Conservation (phyloP, 1,284 basidiomycete species). For the Ustilago curta region DNA sequence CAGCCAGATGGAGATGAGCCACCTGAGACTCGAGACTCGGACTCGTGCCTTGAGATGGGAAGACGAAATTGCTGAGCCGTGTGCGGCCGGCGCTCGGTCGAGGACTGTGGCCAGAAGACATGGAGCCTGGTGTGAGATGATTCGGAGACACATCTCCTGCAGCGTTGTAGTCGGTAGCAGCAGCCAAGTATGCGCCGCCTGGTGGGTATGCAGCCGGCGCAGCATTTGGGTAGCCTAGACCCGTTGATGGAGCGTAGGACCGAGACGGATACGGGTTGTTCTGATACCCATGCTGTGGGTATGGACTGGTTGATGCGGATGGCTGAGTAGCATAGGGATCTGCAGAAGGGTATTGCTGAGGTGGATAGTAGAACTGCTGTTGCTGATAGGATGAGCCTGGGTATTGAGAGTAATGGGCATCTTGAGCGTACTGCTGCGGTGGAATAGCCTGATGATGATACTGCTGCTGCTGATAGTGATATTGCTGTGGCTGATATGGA, state of each 20-base stretch:
- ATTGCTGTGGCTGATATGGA: slow-evolving; percentile 12
- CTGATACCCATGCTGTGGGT: slow-evolving; percentile 15
- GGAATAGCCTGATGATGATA: not conserved
- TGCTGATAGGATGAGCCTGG: slow-evolving; percentile 8
- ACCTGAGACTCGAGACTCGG: slow-evolving; percentile 29
- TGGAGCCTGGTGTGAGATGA: slow-evolving; percentile 14
- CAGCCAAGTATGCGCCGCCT: slow-evolving; percentile 1
- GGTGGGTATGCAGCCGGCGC: slow-evolving; percentile 11
- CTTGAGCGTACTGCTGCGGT: slow-evolving; percentile 19
- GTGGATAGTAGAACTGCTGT: slow-evolving; percentile 21
- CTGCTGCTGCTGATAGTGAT: slow-evolving; percentile 13
- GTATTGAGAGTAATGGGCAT: slow-evolving; percentile 15
- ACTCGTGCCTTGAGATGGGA: slow-evolving; percentile 13
- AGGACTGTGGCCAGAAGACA: slow-evolving; percentile 28
- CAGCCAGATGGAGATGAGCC: slow-evolving; percentile 11
- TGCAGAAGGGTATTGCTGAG: slow-evolving; percentile 22
- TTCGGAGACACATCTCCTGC: slow-evolving; percentile 6
- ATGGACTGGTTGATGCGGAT: slow-evolving; percentile 8
- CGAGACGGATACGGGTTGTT: not conserved
- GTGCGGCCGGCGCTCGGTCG: slow-evolving; percentile 21
- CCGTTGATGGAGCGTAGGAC: slow-evolving; percentile 2
- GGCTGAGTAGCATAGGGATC: slow-evolving; percentile 17
- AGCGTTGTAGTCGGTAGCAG: slow-evolving; percentile 1
- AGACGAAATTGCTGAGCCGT: slow-evolving; percentile 19
- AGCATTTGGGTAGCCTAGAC: not conserved